Base-by-base conservation (phyloP, 345 rosid species). In the Toxicodendron radicans region DNA sequence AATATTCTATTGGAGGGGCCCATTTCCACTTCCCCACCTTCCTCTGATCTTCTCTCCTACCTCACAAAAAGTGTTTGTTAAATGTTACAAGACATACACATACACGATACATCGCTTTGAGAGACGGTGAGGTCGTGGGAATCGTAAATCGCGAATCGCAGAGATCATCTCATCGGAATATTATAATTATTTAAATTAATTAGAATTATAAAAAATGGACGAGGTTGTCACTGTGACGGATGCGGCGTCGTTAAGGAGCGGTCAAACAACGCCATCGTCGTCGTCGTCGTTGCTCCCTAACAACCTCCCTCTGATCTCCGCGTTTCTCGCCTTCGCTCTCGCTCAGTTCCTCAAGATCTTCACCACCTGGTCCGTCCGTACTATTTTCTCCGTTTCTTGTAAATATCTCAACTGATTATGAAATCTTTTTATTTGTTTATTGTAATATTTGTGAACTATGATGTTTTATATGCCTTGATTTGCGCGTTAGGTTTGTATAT, bases 331-430 rank as follows among this genome's bases (percentile, higher is more conserved):
- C 63, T 92, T 87, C 82, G 91, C 99, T 43, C 79, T 95, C 56
- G 99, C 99, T 73, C 99, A 95, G 81, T 88, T 92, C 85, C 97
- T 95, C 83, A 95, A 95, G 87, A 79, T 94, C 78, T 94, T 94
- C 88, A 94, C 97, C 73, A 85, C 93, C 83, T 92, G 99, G 97
- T 92, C 82, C 77, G 84, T 89, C 60, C 59, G 33, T 72, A 69
- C 59, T 30, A 35, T 62, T 17, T 17, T 71, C 33, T 45, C 51
- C 38, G 6, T 41, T 32, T 78, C 70, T 73, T 20, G 18, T 38
- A 54, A 17, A 2, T 20, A 7, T 67, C 38, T 54, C 13, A 10
- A 23, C 69, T 20, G 23, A 53, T 69, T 14, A n/a, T 10, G 3
- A 10, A 21, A 20, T 4, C 1, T 12, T 41, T 41, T 41, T 5